A percentile compares a stretch with the other conserved stretches of the same genome.
Conservation (phyloP, 305 asterid genomes). For the Andrographis paniculata region DNA sequence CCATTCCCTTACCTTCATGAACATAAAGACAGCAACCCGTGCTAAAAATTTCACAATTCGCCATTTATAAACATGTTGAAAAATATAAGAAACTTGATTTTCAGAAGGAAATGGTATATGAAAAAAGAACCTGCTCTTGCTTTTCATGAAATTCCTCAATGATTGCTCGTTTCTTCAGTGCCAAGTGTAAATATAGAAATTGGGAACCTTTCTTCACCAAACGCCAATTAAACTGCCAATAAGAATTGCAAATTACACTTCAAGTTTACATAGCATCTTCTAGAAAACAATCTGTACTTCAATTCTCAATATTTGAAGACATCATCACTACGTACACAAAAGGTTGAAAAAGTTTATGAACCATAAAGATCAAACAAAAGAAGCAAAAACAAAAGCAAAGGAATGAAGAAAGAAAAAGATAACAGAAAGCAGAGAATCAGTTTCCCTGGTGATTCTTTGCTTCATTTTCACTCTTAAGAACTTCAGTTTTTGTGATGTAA, state of each 20-base stretch:
- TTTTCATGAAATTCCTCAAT: conserved; percentile 87
- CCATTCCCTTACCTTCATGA: conserved; percentile 74
- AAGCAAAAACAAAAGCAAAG: background rate
- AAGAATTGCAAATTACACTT: conserved; percentile 4
- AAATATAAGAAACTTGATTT: too few species aligned
- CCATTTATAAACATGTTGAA: conserved; percentile 1
- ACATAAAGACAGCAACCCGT: conserved; percentile 14
- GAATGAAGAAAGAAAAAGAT: background rate
- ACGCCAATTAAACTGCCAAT: conserved; percentile 76
- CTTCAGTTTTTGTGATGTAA: too few species aligned
- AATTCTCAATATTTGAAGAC: background rate
- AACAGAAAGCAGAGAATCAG: too few species aligned
- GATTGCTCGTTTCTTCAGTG: conserved; percentile 78
- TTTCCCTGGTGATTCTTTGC: too few species aligned
- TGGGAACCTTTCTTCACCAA: conserved; percentile 85
- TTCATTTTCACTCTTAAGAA: too few species aligned
- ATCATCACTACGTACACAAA: background rate
- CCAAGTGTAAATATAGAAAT: conserved; percentile 75
- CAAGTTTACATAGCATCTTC: background rate
- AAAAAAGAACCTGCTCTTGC: conserved; percentile 82
- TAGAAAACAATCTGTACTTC: conserved; percentile 7
- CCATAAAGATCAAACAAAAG: background rate
- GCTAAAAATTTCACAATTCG: conserved; percentile 5
- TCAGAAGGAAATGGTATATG: conserved; percentile 16
- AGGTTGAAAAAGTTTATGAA: background rate